Conservation (phyloP, 768 basidiomycete species). For the Boletus rubropictus region DNA sequence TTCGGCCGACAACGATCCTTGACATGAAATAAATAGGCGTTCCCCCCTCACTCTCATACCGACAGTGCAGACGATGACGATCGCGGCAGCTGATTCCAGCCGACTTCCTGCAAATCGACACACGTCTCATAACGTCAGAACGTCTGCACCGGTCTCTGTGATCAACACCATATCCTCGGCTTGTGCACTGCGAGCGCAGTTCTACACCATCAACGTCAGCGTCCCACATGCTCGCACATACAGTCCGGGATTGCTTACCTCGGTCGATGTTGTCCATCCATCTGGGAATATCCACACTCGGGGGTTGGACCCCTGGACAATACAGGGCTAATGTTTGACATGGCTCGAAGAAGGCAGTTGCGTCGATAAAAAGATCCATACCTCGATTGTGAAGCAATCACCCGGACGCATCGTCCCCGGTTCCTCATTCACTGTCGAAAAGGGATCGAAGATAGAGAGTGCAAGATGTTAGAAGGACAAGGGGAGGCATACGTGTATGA, state of each 20-base stretch:
- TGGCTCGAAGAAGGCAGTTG: background rate
- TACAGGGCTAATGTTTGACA: constrained; percentile 46
- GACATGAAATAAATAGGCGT: too few relatives aligned
- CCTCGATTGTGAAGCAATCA: constrained; percentile 92
- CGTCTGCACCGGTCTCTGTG: constrained; percentile 70
- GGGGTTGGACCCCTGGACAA: constrained; percentile 71
- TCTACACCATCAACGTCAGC: constrained; percentile 37
- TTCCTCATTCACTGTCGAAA: constrained; percentile 72
- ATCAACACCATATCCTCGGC: constrained; percentile 87
- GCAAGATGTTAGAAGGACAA: background rate
- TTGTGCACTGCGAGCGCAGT: constrained; percentile 77
- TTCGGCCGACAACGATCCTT: background rate
- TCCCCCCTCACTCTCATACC: too few relatives aligned
- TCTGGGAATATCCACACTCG: constrained; percentile 78
- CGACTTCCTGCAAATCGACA: background rate
- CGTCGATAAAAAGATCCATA: constrained; percentile 21
- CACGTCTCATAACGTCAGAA: constrained; percentile 50
- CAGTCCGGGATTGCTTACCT: constrained; percentile 40
- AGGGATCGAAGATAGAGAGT: background rate
- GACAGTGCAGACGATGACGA: background rate
- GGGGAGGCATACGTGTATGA: constrained; percentile 57
- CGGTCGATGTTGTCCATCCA: constrained; percentile 90
- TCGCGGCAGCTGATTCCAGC: too few relatives aligned
- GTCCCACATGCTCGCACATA: background rate
- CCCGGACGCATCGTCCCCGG: constrained; percentile 78